Evolutionary conservation across 2,329 filamentous ascomycete genomes (phyloP).

Genomic region (Phoma herbarum): DNA sequence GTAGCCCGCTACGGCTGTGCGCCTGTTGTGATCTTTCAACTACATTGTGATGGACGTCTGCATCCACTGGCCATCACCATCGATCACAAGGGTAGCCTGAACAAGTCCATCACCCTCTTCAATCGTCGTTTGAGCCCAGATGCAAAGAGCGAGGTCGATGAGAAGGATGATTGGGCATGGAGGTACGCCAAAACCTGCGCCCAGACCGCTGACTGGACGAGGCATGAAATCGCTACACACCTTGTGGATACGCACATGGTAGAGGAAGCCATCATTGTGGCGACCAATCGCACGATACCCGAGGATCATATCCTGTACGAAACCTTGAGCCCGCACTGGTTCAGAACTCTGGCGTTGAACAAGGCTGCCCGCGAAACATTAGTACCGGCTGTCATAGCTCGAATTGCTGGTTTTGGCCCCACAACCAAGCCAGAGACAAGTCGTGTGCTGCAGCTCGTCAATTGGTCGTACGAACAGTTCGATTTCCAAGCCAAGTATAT

Average conservation of each 20-base stretch:
- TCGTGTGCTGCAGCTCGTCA: conserved; percentile 7
- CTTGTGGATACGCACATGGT: conserved; percentile 22
- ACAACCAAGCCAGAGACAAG: conserved; percentile 12
- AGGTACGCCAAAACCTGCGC: conserved; percentile 22
- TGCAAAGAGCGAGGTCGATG: conserved; percentile 4
- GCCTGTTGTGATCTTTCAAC: conserved; percentile 18
- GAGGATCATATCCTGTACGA: conserved; percentile 20
- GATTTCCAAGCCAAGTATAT: conserved; percentile 22
- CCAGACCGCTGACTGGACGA: conserved; percentile 20
- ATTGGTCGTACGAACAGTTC: conserved; percentile 19
- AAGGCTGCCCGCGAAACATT: conserved; percentile 13
- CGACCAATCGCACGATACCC: conserved; percentile 19
- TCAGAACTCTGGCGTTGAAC: conserved; percentile 18
- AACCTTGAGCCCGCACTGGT: conserved; percentile 20
- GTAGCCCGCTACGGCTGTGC: conserved; percentile 13
- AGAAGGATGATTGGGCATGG: conserved; percentile 20
- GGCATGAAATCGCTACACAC: conserved; percentile 20
- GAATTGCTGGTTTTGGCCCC: conserved; percentile 18
- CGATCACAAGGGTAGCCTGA: conserved; percentile 17
- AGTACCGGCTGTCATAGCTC: conserved; percentile 12
- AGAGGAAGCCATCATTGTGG: conserved; percentile 22
- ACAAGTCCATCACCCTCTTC: conserved; percentile 18
- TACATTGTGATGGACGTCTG: conserved; percentile 13
- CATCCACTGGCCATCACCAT: conserved; percentile 21
- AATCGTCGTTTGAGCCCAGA: conserved; percentile 11